Evolutionary conservation across 352 stramenopile genomes (phyloP), one percentile per base, ranked within the genome.

Genomic region (Pythium sukuiense): DNA sequence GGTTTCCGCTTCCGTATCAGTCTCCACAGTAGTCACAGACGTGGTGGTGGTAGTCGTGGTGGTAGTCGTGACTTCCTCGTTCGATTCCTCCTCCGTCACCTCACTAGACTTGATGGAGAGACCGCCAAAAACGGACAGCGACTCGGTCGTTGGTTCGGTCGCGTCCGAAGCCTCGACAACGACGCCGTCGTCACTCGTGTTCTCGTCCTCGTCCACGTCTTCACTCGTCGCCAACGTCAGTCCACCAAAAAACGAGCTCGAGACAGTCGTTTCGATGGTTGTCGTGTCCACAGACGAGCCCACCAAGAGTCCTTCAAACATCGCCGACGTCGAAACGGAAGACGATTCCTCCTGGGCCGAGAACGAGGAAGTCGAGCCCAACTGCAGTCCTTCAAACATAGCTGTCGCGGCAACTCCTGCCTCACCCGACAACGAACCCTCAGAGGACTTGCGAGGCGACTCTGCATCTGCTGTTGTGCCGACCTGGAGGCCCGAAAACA

Each of bases 381-480:
- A 24, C 45, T 58, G 46, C 24, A 70, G 64, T 8, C 64, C 64
- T 20, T 59, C 59, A 33, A 66, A 71, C 52, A 71, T 61, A 14
- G 45, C 7, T n/a, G 18, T 27, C 9, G 32, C 9, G n/a, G 20
- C 26, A 30, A 20, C n/a, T 14, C n/a, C 20, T 20, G 37, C 41
- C 18, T 48, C 41, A 2, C 3, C 32, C 48, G 52, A 67, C 9
- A 26, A 52, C 6, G 45, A 52, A 29, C 45, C 37, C 14, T 35
- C 8, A 2, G 61, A 62, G 12, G 63, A 69, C 24, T 63, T 61
- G n/a, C 30, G 43, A 26, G 61, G 63, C 6, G 55, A 59, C 1
- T 60, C 55, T n/a, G 30, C n/a, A 11, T 24, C 26, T 24, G 55
- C 3, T 13, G 32, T 26, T 13, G 63, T 48, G 20, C 46, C 43